Evolutionary conservation across 352 stramenopile species (phyloP), one percentile per base, ranked within the genome.

Genomic region (Phytopythium helicoides): DNA sequence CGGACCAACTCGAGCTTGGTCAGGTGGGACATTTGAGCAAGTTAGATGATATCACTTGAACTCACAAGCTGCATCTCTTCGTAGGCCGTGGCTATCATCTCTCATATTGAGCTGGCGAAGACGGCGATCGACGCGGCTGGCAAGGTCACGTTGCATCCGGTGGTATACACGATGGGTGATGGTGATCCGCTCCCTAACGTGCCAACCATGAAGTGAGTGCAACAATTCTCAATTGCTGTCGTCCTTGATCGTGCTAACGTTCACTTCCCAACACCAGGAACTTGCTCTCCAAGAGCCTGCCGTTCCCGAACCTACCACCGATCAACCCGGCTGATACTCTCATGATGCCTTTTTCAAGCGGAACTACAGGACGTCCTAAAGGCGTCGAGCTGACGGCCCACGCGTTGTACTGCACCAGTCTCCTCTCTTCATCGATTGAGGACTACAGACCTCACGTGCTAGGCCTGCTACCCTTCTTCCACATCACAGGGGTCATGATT

Each of bases 311-410:
- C 23, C 35, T 70, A 10, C 57, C 62, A 22, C 62, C 57, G 16
- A 66, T 70, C 28, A 44, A 66, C 38, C 58, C 57, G 14, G 60
- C 62, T 26, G 57, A 70, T 21, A 52, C 66, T 1, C 57, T 70
- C 46, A 63, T 58, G 10, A 39, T 98, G 11, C 94, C 94, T 1
- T 98, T 97, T 63, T 97, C 89, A 11, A 96, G 80, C 45, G 93
- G 94, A 15, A 98, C 92, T 3, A 98, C 93, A 6, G 90, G 91
- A 16, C 55, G 78, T 7, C 87, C 92, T 1, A 98, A 86, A 61
- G 92, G 88, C n/a, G 91, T 97, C 8, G 87, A 97, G 64, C 58
- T 97, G 33, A 89, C 71, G 7, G 86, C 93, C 54, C 51, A 55
- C 12, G 96, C 92, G 37, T 60, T 98, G 15, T 75, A 87, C 23